Conservation (phyloP, 2,329 filamentous ascomycete genomes). For the Stachybotrys chlorohalonatus region DNA sequence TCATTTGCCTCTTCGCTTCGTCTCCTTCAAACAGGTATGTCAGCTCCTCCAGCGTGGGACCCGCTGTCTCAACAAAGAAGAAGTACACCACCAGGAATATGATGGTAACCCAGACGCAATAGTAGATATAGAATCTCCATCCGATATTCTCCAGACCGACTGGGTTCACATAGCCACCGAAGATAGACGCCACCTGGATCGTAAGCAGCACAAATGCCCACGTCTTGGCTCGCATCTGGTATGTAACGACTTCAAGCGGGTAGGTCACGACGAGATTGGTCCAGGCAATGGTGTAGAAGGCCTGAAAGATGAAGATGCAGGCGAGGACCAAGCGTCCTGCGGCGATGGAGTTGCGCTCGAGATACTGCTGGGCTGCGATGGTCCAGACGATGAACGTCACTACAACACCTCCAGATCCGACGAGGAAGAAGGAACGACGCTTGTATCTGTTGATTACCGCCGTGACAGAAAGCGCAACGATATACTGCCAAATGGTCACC, state of each 20-base stretch:
- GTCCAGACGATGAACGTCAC: conserved; percentile 31
- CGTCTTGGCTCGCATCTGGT: conserved; percentile 31
- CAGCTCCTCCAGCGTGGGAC: conserved; percentile 25
- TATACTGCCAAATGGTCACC: conserved; percentile 31
- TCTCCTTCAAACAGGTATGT: conserved; percentile 12
- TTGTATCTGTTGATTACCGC: conserved; percentile 26
- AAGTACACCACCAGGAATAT: conserved; percentile 28
- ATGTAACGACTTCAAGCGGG: conserved; percentile 30
- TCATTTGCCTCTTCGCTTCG: background rate
- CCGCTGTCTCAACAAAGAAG: conserved; percentile 29
- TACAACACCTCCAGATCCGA: conserved; percentile 26
- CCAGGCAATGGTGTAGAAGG: conserved; percentile 33
- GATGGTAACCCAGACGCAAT: conserved; percentile 27
- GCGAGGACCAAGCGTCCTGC: conserved; percentile 26
- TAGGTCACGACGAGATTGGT: conserved; percentile 33
- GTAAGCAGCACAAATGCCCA: conserved; percentile 30
- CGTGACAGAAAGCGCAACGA: conserved; percentile 28
- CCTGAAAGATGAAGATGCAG: conserved; percentile 32
- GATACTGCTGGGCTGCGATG: conserved; percentile 25
- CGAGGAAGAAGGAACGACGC: conserved; percentile 28
- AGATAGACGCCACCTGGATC: conserved; percentile 27
- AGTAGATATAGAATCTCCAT: conserved; percentile 33
- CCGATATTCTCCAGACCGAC: conserved; percentile 26
- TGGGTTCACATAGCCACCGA: conserved; percentile 30
- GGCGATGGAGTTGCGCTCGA: conserved; percentile 18